Conservation (phyloP, 805 yeast genomes). For the Starmerella ratchasimensis region DNA sequence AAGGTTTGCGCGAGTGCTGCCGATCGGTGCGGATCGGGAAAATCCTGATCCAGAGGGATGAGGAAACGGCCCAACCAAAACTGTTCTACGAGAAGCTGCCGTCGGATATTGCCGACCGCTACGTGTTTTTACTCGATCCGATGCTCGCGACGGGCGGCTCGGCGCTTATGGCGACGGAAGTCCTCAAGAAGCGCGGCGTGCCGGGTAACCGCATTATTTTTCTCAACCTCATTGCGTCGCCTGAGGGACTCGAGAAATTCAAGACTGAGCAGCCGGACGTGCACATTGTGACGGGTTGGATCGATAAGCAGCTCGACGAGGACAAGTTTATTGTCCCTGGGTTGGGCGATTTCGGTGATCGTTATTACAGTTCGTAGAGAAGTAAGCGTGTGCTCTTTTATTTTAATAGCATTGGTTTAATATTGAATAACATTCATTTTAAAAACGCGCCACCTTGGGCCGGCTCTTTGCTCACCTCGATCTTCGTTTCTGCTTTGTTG, state of each 20-base stretch:
- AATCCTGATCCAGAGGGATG: conserved; percentile 93
- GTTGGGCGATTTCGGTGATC: conserved; percentile 94
- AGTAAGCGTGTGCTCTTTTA: neutral
- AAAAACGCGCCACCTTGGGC: conserved; percentile 5
- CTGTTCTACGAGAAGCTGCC: conserved; percentile 90
- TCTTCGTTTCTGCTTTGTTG: neutral
- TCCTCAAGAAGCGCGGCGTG: conserved; percentile 74
- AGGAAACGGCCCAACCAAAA: conserved; percentile 89
- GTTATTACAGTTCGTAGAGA: conserved; percentile 74
- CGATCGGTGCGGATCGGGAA: conserved; percentile 93
- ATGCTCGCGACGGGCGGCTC: conserved; percentile 99
- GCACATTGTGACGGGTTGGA: conserved; percentile 83
- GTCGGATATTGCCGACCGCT: conserved; percentile 75
- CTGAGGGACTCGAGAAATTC: conserved; percentile 80
- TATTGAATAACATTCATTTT: neutral
- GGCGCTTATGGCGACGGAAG: conserved; percentile 94
- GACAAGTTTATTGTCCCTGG: conserved; percentile 84
- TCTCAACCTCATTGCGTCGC: conserved; percentile 81
- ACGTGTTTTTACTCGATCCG: conserved; percentile 85
- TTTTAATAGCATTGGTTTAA: neutral
- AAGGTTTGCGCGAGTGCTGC: conserved; percentile 94
- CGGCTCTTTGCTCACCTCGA: conserved; percentile 4
- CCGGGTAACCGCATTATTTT: conserved; percentile 76
- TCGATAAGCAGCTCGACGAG: conserved; percentile 78
- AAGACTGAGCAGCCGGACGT: conserved; percentile 67